These are phyloP conservation scores for Coprinellus aureogranulatus DNA, from an alignment of 768 basidiomycete species.

Conservation along the genomic window DNA sequence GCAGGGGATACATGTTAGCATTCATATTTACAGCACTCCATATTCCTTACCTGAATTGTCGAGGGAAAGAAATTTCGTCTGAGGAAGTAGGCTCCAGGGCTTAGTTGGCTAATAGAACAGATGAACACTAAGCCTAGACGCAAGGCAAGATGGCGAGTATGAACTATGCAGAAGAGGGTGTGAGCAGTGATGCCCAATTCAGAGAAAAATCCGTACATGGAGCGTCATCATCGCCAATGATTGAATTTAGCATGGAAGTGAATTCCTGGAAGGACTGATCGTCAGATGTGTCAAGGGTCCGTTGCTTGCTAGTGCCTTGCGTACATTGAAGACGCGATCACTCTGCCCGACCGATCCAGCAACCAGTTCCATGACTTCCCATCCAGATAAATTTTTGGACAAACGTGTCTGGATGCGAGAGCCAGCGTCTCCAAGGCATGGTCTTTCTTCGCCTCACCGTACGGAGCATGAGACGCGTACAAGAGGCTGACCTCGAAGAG, in stretches of 20 bases:
- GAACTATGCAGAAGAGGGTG: conserved; percentile 29
- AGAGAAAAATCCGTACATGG: conserved; percentile 37
- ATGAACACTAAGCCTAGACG: conserved; percentile 58
- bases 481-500: conserved; percentile 49
- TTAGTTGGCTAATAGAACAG: conserved; percentile 59
- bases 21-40: not conserved
- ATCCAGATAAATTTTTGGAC: conserved; percentile 59
- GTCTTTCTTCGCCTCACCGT: conserved; percentile 34
- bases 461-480: conserved; percentile 32
- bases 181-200: not conserved
- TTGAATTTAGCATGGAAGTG: conserved; percentile 43
- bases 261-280: conserved; percentile 39
- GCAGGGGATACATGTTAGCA: not conserved
- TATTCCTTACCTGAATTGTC: conserved; percentile 40
- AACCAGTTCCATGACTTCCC: conserved; percentile 71
- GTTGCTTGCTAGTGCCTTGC: conserved; percentile 7
- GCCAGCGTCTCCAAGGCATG: conserved; percentile 55
- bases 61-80: conserved; percentile 60
- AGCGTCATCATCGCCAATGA: conserved; percentile 42
- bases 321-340: conserved; percentile 56
- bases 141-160: conserved; percentile 50
- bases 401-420: conserved; percentile 48
- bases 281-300: not conserved
- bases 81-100: conserved; percentile 70
- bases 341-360: conserved; percentile 59